These are phyloP conservation scores for Puccinia triticina DNA, from an alignment of 1,284 basidiomycete genomes.

Conservation along the genomic window DNA sequence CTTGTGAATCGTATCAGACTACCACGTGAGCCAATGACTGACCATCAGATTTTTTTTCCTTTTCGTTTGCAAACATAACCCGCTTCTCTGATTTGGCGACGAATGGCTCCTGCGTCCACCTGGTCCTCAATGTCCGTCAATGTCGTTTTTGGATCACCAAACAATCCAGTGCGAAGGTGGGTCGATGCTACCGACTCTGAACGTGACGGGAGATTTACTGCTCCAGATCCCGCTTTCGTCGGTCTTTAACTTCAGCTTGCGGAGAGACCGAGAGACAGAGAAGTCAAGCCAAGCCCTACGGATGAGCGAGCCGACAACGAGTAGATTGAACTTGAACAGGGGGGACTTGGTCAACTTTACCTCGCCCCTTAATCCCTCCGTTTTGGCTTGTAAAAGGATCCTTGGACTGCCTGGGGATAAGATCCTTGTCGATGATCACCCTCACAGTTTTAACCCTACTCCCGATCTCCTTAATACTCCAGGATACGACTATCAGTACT, in stretches of 20 bases:
- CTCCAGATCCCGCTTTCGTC: slow-evolving; percentile 33
- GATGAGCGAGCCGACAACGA: background rate
- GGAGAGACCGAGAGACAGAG: background rate
- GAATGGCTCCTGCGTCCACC: too few relatives aligned
- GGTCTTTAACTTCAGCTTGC: background rate
- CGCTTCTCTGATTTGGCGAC: too few relatives aligned
- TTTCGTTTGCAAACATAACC: background rate
- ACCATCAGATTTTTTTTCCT: background rate
- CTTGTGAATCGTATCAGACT: background rate
- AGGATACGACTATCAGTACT: background rate
- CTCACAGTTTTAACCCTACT: background rate
- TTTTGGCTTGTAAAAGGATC: slow-evolving; percentile 49
- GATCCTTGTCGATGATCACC: slow-evolving; percentile 25
- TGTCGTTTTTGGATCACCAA: too few relatives aligned
- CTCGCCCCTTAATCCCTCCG: slow-evolving; percentile 45
- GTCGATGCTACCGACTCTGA: slow-evolving; percentile 48
- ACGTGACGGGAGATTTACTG: slow-evolving; percentile 49
- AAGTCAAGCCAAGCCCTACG: background rate
- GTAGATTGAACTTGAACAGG: slow-evolving; percentile 22
- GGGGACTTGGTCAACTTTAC: slow-evolving; percentile 46
- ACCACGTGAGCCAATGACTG: too few relatives aligned
- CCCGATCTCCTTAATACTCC: background rate
- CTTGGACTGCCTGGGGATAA: slow-evolving; percentile 46
- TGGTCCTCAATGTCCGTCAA: too few relatives aligned
- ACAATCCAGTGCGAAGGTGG: slow-evolving; percentile 45